A percentile compares a stretch with the other conserved stretches of the same genome.
phyloP scores from a whole-genome alignment of 257 asterid species.

The Solanum medicagineum region DNA sequence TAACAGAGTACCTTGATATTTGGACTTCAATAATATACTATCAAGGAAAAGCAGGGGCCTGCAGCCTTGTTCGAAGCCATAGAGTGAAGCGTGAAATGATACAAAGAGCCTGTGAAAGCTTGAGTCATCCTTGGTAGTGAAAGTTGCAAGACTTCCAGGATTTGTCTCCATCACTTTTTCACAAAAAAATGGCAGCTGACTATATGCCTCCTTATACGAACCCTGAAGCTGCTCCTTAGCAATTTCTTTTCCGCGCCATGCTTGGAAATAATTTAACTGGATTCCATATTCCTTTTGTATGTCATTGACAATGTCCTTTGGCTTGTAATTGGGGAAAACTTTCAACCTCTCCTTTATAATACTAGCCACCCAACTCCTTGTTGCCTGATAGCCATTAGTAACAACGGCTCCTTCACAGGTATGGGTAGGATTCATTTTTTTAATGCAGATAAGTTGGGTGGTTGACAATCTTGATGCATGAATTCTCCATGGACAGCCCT shows the following conservation, averaged over 20 bases:
- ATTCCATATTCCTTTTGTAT: slow-evolving; percentile 91
- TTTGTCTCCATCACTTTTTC: slow-evolving; percentile 87
- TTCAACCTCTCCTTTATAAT: slow-evolving; percentile 87
- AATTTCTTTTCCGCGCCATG: slow-evolving; percentile 98
- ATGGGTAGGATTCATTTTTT: slow-evolving; percentile 86
- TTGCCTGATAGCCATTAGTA: slow-evolving; percentile 72
- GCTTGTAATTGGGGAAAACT: slow-evolving; percentile 79
- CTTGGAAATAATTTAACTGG: slow-evolving; percentile 90
- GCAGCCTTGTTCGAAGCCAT: slow-evolving; percentile 87
- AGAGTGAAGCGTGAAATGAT: slow-evolving; percentile 73
- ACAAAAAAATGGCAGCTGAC: slow-evolving; percentile 75
- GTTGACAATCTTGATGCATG: slow-evolving; percentile 94
- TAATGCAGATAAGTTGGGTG: slow-evolving; percentile 88
- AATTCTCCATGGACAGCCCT: slow-evolving; percentile 96
- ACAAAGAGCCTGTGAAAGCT: slow-evolving; percentile 94
- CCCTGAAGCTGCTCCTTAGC: slow-evolving; percentile 99
- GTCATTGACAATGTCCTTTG: slow-evolving; percentile 90
- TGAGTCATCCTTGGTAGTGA: slow-evolving; percentile 83
- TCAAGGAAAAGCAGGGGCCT: slow-evolving; percentile 92
- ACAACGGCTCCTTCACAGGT: slow-evolving; percentile 78
- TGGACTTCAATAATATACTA: slow-evolving; percentile 68
- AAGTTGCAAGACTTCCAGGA: slow-evolving; percentile 93
- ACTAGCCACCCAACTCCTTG: slow-evolving; percentile 99
- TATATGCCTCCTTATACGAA: slow-evolving; percentile 89
- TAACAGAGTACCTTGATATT: slow-evolving; percentile 85